Conservation (phyloP, 441 rosid species). For the Syzygium malaccense region DNA sequence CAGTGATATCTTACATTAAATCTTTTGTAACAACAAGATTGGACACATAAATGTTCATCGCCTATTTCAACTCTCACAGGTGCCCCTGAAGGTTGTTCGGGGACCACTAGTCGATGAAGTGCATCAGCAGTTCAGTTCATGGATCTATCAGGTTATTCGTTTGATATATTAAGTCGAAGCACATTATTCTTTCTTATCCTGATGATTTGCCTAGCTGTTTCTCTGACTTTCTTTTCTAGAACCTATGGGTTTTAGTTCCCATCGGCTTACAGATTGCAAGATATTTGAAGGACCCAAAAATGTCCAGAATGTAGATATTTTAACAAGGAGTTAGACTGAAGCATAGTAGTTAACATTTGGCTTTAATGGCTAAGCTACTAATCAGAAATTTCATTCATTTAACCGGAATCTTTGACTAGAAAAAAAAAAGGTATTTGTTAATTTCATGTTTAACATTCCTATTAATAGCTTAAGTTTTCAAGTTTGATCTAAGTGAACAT, state of each 20-base stretch:
- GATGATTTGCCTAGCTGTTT: not conserved
- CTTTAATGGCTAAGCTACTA: not conserved
- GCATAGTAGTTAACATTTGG: not conserved
- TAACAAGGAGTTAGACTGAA: not conserved
- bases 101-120: conserved; percentile 78
- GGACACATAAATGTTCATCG: not conserved
- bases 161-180: not conserved
- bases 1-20: not conserved
- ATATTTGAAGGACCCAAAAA: not conserved
- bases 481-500: not conserved
- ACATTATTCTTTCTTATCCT: not conserved
- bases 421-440: not conserved
- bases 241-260: not conserved
- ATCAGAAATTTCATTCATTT: not conserved
- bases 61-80: conserved; percentile 24
- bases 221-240: not conserved
- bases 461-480: not conserved
- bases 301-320: not conserved
- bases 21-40: not conserved
- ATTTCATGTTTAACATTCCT: not conserved
- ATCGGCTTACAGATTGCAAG: not conserved
- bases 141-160: conserved; percentile 68
- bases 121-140: conserved; percentile 69
- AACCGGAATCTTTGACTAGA: not conserved
- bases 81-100: conserved; percentile 42